Evolutionary conservation across 1,284 basidiomycete genomes (phyloP).

Genomic region (Ceratobasidium sp.): DNA sequence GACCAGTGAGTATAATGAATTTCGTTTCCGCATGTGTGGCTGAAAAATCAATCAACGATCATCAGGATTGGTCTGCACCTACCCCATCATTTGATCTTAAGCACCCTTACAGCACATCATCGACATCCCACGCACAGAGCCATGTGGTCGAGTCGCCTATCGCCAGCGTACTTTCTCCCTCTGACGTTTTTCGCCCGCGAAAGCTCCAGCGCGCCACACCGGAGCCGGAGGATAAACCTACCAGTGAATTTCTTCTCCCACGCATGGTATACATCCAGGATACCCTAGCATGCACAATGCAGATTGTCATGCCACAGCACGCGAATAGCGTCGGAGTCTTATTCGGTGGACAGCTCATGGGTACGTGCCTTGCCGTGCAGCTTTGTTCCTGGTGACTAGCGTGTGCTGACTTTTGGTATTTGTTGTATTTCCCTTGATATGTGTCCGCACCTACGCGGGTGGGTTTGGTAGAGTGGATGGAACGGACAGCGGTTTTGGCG

Average conservation of each 20-base stretch:
- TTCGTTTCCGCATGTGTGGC: not conserved
- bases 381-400: slow-evolving; percentile 20
- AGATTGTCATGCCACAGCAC: slow-evolving; percentile 52
- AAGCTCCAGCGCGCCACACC: slow-evolving; percentile 22
- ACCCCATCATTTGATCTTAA: slow-evolving; percentile 6
- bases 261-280: slow-evolving; percentile 45
- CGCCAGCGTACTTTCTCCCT: slow-evolving; percentile 16
- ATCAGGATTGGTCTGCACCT: slow-evolving; percentile 4
- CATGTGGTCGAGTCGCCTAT: slow-evolving; percentile 3
- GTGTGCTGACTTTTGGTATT: not conserved
- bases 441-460: not conserved
- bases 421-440: not conserved
- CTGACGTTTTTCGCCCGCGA: slow-evolving; percentile 38
- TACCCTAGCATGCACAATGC: slow-evolving; percentile 50
- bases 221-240: slow-evolving; percentile 2
- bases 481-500: slow-evolving; percentile 48
- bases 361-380: slow-evolving; percentile 39
- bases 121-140: not conserved
- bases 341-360: slow-evolving; percentile 52
- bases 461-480: slow-evolving; percentile 49
- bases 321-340: slow-evolving; percentile 51
- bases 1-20: not conserved
- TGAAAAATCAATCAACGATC: not conserved
- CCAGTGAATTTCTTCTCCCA: slow-evolving; percentile 10
- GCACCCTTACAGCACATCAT: not conserved